phyloP scores from a whole-genome alignment of 208 protist species.

The Tritrichomonas musculus region DNA sequence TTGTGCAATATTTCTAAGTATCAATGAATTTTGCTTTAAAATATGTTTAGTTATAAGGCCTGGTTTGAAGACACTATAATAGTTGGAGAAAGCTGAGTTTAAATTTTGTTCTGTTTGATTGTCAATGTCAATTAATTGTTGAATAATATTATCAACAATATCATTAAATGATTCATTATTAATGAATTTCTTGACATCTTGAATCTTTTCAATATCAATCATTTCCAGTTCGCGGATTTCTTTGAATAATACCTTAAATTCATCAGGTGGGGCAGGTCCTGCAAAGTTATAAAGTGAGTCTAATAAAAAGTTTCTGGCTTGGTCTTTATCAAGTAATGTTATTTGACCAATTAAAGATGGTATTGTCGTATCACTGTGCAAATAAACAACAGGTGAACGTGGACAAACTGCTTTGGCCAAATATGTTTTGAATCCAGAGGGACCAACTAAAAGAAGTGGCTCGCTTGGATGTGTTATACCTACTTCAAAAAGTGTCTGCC shows the following conservation, averaged over 20 bases:
- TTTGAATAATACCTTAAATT: not conserved
- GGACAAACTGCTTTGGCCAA: not conserved
- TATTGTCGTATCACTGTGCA: not conserved
- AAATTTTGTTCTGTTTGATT: not conserved
- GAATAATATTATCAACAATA: not conserved
- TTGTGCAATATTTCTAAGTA: not conserved
- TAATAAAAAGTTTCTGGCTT: not conserved
- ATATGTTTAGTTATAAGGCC: not conserved
- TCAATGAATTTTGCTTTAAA: not conserved
- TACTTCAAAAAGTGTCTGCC: not conserved
- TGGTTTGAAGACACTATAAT: not conserved
- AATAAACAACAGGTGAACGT: not conserved
- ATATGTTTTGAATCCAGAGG: not conserved
- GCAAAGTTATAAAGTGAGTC: not conserved
- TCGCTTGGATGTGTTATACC: not conserved
- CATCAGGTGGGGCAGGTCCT: not conserved
- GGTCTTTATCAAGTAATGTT: not conserved
- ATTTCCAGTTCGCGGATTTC: not conserved
- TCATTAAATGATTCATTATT: not conserved
- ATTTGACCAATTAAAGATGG: not conserved
- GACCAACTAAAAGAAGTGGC: not conserved
- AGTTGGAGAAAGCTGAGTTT: not conserved
- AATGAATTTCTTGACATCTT: not conserved
- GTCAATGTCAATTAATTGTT: not conserved
- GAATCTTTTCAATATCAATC: not conserved